Percentiles rank a stretch among this genome's conserved stretches.
phyloP scores from a whole-genome alignment of 2,329 filamentous ascomycete species.

The Elsinoe ampelina region DNA sequence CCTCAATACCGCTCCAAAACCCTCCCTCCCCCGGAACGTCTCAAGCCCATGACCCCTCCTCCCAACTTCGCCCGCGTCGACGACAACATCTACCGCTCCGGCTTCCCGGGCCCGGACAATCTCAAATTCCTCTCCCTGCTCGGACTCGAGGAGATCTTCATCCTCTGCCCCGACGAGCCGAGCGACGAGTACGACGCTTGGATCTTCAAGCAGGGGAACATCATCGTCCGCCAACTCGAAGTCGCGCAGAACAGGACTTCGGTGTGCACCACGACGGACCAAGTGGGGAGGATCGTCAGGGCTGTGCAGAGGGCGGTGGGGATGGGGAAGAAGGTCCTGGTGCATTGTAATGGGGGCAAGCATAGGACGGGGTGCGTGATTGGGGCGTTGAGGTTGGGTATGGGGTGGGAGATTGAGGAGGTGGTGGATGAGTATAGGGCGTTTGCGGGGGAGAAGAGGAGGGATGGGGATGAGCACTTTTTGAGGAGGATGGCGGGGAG shows the following conservation, averaged over 20 bases:
- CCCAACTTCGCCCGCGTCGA: slow-evolving; percentile 69
- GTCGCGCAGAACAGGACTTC: slow-evolving; percentile 81
- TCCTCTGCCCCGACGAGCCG: slow-evolving; percentile 42
- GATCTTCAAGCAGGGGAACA: slow-evolving; percentile 50
- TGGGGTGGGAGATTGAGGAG: slow-evolving; percentile 32
- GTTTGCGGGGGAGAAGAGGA: neutral
- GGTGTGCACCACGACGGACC: neutral
- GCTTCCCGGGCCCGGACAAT: slow-evolving; percentile 64
- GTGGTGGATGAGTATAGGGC: neutral
- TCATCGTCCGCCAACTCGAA: slow-evolving; percentile 64
- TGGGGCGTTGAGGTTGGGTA: slow-evolving; percentile 64
- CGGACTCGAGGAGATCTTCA: slow-evolving; percentile 67
- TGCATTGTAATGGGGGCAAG: slow-evolving; percentile 93
- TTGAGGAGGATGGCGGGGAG: neutral
- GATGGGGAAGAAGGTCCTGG: slow-evolving; percentile 62
- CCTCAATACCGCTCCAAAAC: neutral
- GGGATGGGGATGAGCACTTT: neutral
- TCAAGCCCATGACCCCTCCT: slow-evolving; percentile 41
- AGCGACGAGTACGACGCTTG: slow-evolving; percentile 48
- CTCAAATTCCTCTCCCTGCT: slow-evolving; percentile 60
- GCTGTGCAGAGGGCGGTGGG: slow-evolving; percentile 66
- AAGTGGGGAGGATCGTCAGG: slow-evolving; percentile 53
- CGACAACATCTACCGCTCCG: slow-evolving; percentile 67
- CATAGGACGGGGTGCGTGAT: slow-evolving; percentile 89
- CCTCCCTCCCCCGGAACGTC: slow-evolving; percentile 19